phyloP scores from a whole-genome alignment of 2,329 filamentous ascomycete species.

The Pseudogymnoascus sp. region DNA sequence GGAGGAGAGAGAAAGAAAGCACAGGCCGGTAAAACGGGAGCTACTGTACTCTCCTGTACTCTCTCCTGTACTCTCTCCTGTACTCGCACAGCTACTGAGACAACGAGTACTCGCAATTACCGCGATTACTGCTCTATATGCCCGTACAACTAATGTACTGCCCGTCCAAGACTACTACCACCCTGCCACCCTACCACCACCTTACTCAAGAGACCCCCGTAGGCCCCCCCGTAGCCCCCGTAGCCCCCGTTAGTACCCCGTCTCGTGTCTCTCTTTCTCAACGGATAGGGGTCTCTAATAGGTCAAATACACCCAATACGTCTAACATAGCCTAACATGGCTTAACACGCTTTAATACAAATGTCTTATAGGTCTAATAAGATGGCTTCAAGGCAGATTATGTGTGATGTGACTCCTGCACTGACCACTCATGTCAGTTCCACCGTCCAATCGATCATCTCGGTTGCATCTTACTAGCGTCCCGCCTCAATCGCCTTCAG shows the following conservation, averaged over 20 bases:
- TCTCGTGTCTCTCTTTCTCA: not conserved
- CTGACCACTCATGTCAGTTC: slow-evolving; percentile 7
- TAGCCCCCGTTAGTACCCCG: not conserved
- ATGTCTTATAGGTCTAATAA: not conserved
- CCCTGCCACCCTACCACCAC: too few species aligned
- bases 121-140: not conserved
- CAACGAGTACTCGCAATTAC: not conserved
- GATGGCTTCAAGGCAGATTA: not conserved
- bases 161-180: not conserved
- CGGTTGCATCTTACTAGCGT: slow-evolving; percentile 9
- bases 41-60: not conserved
- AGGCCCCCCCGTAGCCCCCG: too few species aligned
- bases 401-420: slow-evolving; percentile 10
- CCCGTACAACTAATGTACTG: not conserved
- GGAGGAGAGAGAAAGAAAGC: not conserved
- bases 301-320: not conserved
- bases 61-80: not conserved
- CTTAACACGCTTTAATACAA: not conserved
- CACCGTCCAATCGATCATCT: slow-evolving; percentile 10
- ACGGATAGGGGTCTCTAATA: slow-evolving; percentile 3
- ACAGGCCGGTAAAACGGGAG: not conserved
- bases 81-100: not conserved
- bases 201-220: too few species aligned
- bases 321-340: not conserved
- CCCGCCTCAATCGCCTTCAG: slow-evolving; percentile 9